These are phyloP conservation scores for Plasmodium reichenowi DNA, from an alignment of 169 alveolate genomes.

Conservation along the genomic window DNA sequence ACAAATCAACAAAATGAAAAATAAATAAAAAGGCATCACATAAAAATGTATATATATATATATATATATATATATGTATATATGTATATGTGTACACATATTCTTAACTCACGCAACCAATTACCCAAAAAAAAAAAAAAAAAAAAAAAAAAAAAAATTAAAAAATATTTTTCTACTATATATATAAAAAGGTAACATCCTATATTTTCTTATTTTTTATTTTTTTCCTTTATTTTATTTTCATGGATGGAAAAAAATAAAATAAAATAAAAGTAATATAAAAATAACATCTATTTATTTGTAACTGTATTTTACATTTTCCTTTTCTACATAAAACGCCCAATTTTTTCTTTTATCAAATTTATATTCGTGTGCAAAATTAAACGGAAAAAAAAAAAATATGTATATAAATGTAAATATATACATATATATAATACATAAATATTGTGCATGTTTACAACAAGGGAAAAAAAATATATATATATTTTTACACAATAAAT, in stretches of 20 bases:
- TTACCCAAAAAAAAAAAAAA: neutral
- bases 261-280: too few relatives aligned
- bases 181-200: too few relatives aligned
- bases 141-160: too few relatives aligned
- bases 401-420: neutral
- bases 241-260: too few relatives aligned
- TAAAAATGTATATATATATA: neutral
- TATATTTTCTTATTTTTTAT: too few relatives aligned
- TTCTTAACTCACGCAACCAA: neutral
- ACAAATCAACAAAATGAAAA: neutral
- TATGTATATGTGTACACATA: neutral
- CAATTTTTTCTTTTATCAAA: too few relatives aligned
- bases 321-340: neutral
- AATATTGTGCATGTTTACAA: slow-evolving; percentile 15
- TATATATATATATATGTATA: neutral
- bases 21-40: neutral
- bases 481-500: neutral
- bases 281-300: too few relatives aligned
- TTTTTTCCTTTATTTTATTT: too few relatives aligned
- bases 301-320: too few relatives aligned
- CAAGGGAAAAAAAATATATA: slow-evolving; percentile 19
- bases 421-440: neutral
- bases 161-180: too few relatives aligned
- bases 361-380: too few relatives aligned
- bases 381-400: too few relatives aligned